Conservation (phyloP, 305 asterid species). For the Fraxinus baroniana region DNA sequence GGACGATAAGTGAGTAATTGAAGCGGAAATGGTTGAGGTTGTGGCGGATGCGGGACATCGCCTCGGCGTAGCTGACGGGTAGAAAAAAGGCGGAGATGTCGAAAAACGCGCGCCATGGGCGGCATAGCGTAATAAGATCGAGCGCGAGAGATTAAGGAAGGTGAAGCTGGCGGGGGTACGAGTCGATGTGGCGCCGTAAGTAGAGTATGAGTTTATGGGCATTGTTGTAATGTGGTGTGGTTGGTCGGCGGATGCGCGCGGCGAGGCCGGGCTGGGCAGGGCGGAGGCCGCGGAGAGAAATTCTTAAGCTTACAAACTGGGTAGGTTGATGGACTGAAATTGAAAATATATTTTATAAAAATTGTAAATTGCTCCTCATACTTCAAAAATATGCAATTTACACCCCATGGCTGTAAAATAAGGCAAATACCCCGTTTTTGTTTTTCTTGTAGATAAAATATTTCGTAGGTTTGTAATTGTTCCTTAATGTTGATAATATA, state of each 20-base stretch:
- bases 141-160: constrained; percentile 36
- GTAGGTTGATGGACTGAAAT: neutral
- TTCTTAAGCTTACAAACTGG: neutral
- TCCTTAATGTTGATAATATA: neutral
- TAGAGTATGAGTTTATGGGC: constrained; percentile 10
- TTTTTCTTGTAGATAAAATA: neutral
- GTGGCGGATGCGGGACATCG: constrained; percentile 66
- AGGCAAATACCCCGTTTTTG: neutral
- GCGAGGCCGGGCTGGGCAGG: neutral
- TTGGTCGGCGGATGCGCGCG: neutral
- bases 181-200: constrained; percentile 27
- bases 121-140: constrained; percentile 51
- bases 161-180: constrained; percentile 8
- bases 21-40: constrained; percentile 75
- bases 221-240: neutral
- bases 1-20: constrained; percentile 65
- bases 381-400: neutral
- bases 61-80: constrained; percentile 61
- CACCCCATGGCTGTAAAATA: neutral
- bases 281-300: constrained; percentile 12
- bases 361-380: neutral
- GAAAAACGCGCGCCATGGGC: constrained; percentile 74
- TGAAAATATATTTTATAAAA: neutral
- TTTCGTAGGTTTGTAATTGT: neutral
- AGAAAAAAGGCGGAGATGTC: constrained; percentile 48